Evolutionary conservation across 371 early-diverging fungal genomes (phyloP), one percentile per base, ranked within the genome.

Genomic region (Amoeboaphelidium protococcarum): DNA sequence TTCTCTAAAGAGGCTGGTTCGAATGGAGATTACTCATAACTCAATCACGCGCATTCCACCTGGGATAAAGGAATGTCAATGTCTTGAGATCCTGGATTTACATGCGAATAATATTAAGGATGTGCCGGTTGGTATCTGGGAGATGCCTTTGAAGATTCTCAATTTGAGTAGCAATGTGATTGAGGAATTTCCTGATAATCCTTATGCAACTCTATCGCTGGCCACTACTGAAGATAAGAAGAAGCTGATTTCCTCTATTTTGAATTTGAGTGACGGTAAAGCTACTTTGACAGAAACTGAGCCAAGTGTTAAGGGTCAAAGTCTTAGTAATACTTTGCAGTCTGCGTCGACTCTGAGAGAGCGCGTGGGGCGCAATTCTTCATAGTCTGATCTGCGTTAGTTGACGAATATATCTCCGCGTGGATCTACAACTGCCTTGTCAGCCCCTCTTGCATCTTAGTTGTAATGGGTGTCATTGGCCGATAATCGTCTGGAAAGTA

Each of bases 71-170:
- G 54, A 59, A 13, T 52, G 79, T 25, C 59, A 59, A 24, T 58
- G 68, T 4, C 56, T 82, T 46, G 37, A 48, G 3, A 49, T 54
- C 3, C 54, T 82, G 26, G 75, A 78, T 44, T 51, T 77, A 20
- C 76, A 80, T 47, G 59, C 60, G 52, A 82, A 90, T 58, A 68
- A 74, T 47, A 52, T 90, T 26, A 67, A 67, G 42, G 55, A 67
- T 37, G 56, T 90, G 0, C 85, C 87, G 1, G 63, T 69, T 6
- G 81, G 81, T 37, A 80, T 90, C n/a, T 88, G 88, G 89, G 54
- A 68, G 41, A 78, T 80, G 58, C 57, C 71, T 13, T 66, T 90
- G n/a, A 58, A 61, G 40, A 45, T 57, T 12, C 54, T 82, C 20
- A 86, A 82, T 43, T 65, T 71, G 23, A 82, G 78, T 1, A 79